Evolutionary conservation across 345 rosid genomes (phyloP), one percentile per base, ranked within the genome.

Genomic region (Ricinus communis): DNA sequence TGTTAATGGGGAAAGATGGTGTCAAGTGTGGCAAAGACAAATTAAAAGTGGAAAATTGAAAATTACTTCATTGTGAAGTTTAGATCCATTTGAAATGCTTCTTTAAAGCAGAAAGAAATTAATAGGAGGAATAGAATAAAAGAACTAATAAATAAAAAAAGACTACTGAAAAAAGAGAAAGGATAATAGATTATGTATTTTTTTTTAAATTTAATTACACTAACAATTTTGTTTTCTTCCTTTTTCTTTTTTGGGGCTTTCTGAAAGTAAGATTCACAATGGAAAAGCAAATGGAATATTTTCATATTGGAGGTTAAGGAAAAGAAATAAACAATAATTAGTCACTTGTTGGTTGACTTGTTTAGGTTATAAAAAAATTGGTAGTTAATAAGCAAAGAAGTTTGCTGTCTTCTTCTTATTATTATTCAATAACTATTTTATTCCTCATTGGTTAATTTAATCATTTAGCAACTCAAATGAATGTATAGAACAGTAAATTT

Each of bases 1-100:
- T 47, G 11, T 46, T 28, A n/a, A 62, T 41, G 40, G 55, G 46
- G 49, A 21, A 13, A 31, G n/a, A 50, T 8, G 28, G 50, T n/a
- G 8, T 14, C 41, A 51, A 69, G 41, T 24, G 72, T 70, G 68
- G 63, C 43, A 63, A 69, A 36, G 66, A 22, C 13, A 24, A 61
- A 68, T 11, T 3, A 65, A 57, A 70, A 66, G 46, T 27, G 19
- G 28, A 61, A 67, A 66, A 58, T 40, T 15, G 64, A 67, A 50
- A 64, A 30, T 72, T 54, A 25, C 80, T 75, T 78, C 51, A n/a
- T 30, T 43, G 67, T 68, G 80, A 69, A 72, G 77, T 68, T 74
- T 56, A 30, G 55, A 66, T 47, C n/a, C 52, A 21, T 76, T 72
- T 46, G n/a, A 14, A 30, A 30, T 16, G 59, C n/a, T n/a, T n/a